phyloP scores from a whole-genome alignment of 2,329 filamentous ascomycete species.

The Celoporthe dispersa region DNA sequence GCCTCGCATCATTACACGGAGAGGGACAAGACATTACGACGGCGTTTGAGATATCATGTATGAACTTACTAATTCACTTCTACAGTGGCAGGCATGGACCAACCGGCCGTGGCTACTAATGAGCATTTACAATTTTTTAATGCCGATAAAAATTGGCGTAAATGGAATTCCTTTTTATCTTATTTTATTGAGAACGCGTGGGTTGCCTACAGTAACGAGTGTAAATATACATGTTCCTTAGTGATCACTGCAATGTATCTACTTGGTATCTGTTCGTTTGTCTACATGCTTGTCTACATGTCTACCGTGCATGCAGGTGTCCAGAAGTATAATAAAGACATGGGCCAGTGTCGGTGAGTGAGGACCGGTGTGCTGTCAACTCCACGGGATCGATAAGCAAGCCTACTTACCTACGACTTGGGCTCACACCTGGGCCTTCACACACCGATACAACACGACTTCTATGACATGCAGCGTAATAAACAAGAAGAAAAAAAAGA shows the following conservation, averaged over 20 bases:
- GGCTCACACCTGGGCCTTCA: no score
- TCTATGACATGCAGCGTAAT: not conserved
- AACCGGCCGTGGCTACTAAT: not conserved
- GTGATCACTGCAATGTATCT: not conserved
- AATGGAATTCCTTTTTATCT: not conserved
- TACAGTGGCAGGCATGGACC: not conserved
- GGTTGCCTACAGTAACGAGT: not conserved
- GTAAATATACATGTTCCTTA: not conserved
- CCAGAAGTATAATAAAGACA: not conserved
- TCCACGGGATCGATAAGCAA: not conserved
- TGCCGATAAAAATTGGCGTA: not conserved
- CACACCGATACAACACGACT: not conserved
- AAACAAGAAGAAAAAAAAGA: not conserved
- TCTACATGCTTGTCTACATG: not conserved
- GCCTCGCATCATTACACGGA: not conserved
- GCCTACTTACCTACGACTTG: no score
- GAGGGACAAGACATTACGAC: slow-evolving; percentile 10
- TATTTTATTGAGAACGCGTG: not conserved
- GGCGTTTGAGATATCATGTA: slow-evolving; percentile 16
- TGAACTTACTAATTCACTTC: slow-evolving; percentile 11
- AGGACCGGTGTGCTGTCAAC: not conserved
- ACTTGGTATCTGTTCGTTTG: not conserved
- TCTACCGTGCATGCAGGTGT: not conserved
- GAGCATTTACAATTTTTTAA: not conserved
- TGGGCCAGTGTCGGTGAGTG: not conserved